Base-by-base conservation (phyloP, 495 filamentous ascomycete species). In the Clavariopsis aquatica region DNA sequence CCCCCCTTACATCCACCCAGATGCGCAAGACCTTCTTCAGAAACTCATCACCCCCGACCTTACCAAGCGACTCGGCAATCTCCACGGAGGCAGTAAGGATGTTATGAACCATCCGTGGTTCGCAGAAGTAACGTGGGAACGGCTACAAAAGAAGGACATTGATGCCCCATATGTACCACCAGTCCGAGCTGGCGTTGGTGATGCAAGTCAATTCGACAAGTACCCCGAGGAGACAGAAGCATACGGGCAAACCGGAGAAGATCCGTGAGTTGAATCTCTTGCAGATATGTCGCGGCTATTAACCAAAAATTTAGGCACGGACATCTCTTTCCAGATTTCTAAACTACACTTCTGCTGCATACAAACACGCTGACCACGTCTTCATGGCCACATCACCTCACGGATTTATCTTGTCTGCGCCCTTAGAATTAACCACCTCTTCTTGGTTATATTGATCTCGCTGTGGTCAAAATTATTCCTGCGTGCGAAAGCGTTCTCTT, bases 131-230 rank as follows among this genome's bases (percentile, higher is more conserved):
- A 97, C 94, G 49, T 98, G 94, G 94, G 95, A 98, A 61, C 83
- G 93, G 52, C 76, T 98, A 68, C 85, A 86, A 20, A 88, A 89
- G 76, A 97, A 96, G 79, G 95, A 98, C 71, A 98, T 98, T 60
- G 94, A 98, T 77, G 95, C 94, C 45, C 94, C 94, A 5, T 98
- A 98, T 74, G 93, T 96, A 47, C 94, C 94, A n/a, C 94, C 94
- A 0, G 93, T 98, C 27, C 86, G 90, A 70, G 92, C 90, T 26
- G 94, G 94, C 52, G 86, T 91, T 31, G 94, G 94, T 57, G 94
- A 98, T 80, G 89, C 94, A 31, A 97, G 92, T 77, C 92, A 96
- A 77, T 98, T 98, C 70, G 94, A 98, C 77, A 90, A 90, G 73
- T 98, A 98, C 78, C 92, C 94, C 1, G 94, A 98, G 78, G 94